Base-by-base conservation (phyloP, 2,329 filamentous ascomycete species). In the Xylaria sp. region DNA sequence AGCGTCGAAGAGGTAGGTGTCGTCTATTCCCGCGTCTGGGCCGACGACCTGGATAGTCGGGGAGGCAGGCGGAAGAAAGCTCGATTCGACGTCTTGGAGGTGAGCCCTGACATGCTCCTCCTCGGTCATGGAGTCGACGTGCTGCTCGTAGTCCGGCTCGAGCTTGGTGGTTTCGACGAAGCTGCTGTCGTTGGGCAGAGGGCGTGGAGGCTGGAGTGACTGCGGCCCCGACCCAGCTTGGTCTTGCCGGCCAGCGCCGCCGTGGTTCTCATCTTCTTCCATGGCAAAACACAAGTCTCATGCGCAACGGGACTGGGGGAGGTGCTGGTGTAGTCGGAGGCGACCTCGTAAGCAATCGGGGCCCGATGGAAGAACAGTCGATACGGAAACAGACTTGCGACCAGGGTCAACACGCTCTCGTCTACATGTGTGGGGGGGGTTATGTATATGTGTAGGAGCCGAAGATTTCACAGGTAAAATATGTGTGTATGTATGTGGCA, bases 81-180 rank as follows among this genome's bases (percentile, higher is more conserved):
- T 90, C 38, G 88, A 90, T 74, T 91, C 89, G 68, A 90, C 83
- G 73, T 90, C 88, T 71, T 86, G 83, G 22, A 90, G 77, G 73
- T 90, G 87, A 62, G 84, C 83, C 68, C 83, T 81, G 22, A 89
- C 81, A 49, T 82, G 82, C 53, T 84, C 81, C 70, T 77, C 76
- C 45, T 88, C 86, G 49, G 83, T 83, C 47, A 86, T 75, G 3
- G 85, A 85, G 61, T 87, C 84, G 61, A 83, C 79, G 54, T 80
- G 80, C 38, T 76, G 80, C 39, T 76, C 75, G 58, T 79, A 75
- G 55, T 75, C 73, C 42, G 78, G 70, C 27, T 77, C 72, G 56
- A 77, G 29, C 17, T 63, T 68, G 6, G 74, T 74, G n/a, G 70
- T 71, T 29, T 77, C 75, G 63, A 74, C 68, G 22, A 76, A 71